Conservation (phyloP, 2,329 filamentous ascomycete genomes). For the Mariannaea elegans region DNA sequence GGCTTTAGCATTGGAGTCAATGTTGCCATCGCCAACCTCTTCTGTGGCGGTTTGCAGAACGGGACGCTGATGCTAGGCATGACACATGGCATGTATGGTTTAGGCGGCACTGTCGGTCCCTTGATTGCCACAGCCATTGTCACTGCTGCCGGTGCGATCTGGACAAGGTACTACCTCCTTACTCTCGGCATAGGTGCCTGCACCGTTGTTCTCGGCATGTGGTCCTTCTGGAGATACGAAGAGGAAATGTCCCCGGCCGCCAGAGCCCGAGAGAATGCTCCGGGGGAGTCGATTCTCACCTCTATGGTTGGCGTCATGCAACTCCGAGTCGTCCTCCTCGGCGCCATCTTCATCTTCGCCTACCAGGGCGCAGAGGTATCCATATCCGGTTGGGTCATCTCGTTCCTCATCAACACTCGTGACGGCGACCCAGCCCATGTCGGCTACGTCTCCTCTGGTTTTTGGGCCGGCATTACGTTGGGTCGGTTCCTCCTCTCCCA, state of each 20-base stretch:
- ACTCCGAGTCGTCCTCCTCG: constrained; percentile 72
- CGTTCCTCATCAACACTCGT: constrained; percentile 79
- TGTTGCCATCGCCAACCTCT: constrained; percentile 67
- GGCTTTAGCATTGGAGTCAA: constrained; percentile 66
- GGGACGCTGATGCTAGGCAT: constrained; percentile 66
- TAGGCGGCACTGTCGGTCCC: constrained; percentile 73
- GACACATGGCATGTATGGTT: constrained; percentile 73
- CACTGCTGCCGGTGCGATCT: constrained; percentile 64
- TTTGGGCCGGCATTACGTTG: constrained; percentile 78
- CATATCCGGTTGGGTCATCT: constrained; percentile 88
- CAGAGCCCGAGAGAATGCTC: constrained; percentile 43
- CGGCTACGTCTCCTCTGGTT: constrained; percentile 80
- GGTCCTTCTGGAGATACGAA: constrained; percentile 77
- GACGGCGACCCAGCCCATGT: constrained; percentile 74
- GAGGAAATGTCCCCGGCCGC: constrained; percentile 58
- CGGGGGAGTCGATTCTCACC: constrained; percentile 42
- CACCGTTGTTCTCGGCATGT: constrained; percentile 67
- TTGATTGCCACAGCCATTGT: constrained; percentile 79
- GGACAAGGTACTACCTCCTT: constrained; percentile 79
- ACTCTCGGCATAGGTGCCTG: constrained; percentile 65
- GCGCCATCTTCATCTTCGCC: constrained; percentile 83
- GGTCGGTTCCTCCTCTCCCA: constrained; percentile 77
- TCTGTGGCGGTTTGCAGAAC: constrained; percentile 63
- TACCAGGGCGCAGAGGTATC: constrained; percentile 88
- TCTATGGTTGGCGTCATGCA: constrained; percentile 59